Percentiles rank a stretch among this genome's conserved stretches.
Conservation (phyloP, 108 stramenopile genomes). For the Skeletonema menzelii region DNA sequence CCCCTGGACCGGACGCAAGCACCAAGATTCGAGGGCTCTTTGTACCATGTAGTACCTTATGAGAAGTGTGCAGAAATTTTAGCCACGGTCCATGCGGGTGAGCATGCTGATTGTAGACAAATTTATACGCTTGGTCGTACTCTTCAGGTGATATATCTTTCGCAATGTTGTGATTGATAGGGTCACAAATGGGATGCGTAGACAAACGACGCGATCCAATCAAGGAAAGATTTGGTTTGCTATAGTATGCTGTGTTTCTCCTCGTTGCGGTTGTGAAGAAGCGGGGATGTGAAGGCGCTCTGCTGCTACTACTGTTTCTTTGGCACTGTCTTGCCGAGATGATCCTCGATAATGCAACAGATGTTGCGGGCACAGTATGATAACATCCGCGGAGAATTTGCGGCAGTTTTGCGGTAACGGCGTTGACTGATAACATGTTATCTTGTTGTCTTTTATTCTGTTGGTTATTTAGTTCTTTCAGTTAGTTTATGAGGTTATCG, state of each 20-base stretch:
- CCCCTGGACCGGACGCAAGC: conserved; percentile 36
- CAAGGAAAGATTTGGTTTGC: neutral
- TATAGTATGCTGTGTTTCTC: neutral
- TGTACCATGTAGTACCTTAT: conserved; percentile 16
- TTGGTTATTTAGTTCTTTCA: conserved; percentile 1
- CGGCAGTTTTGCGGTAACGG: neutral
- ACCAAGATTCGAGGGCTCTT: conserved; percentile 28
- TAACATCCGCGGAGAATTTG: conserved; percentile 11
- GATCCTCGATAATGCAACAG: conserved; percentile 17
- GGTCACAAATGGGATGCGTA: conserved; percentile 25
- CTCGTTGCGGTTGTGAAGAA: neutral
- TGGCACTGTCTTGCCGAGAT: neutral
- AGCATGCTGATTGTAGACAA: conserved; percentile 25
- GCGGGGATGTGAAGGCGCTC: neutral
- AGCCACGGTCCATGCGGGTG: conserved; percentile 40
- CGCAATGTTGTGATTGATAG: conserved; percentile 6
- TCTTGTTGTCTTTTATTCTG: neutral
- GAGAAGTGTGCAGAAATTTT: conserved; percentile 20
- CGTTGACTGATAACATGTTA: conserved; percentile 2
- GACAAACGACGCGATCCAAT: conserved; percentile 11
- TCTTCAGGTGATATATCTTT: conserved; percentile 31
- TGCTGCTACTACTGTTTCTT: neutral
- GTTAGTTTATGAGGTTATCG: neutral
- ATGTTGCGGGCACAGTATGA: conserved; percentile 20
- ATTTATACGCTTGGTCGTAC: conserved; percentile 33